Percentiles rank a stretch among this genome's conserved stretches.
These are phyloP conservation scores for Cyclotella sp. DNA, from an alignment of 108 stramenopile species.

Conservation along the genomic window DNA sequence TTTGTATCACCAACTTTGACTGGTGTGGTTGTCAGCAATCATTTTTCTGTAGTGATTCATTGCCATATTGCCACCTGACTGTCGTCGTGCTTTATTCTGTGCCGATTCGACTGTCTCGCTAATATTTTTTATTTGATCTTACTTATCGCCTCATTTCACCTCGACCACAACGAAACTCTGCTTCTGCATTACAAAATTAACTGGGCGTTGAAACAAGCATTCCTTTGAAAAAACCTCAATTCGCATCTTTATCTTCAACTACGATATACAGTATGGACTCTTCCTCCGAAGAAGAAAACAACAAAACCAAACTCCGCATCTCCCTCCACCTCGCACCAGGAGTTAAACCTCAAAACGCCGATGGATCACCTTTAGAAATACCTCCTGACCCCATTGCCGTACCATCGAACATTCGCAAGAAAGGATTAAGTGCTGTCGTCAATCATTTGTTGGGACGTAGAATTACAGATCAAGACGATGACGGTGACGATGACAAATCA, in stretches of 20 bases:
- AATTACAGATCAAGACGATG: constrained; percentile 45
- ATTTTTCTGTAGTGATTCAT: no score
- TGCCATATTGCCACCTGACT: no score
- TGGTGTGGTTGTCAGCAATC: no score
- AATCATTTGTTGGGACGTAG: constrained; percentile 60
- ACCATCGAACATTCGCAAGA: constrained; percentile 73
- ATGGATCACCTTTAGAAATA: constrained; percentile 54
- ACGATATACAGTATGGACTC: constrained; percentile 3
- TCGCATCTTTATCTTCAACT: constrained; percentile 2
- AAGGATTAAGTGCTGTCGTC: constrained; percentile 76
- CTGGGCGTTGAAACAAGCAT: no score
- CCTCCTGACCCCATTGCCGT: constrained; percentile 83
- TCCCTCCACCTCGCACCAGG: constrained; percentile 41
- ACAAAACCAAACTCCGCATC: constrained; percentile 35
- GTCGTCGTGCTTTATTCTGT: no score
- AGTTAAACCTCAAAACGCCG: constrained; percentile 5
- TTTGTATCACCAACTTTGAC: no score
- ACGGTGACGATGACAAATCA: constrained; percentile 39
- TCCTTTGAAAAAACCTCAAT: no score
- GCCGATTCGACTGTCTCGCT: no score
- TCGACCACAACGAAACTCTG: no score
- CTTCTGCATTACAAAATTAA: no score
- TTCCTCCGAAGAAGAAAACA: constrained; percentile 21
- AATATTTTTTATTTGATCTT: no score
- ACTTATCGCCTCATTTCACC: no score